These are phyloP conservation scores for Tricholoma matsutake DNA, from an alignment of 768 basidiomycete genomes.

Conservation along the genomic window DNA sequence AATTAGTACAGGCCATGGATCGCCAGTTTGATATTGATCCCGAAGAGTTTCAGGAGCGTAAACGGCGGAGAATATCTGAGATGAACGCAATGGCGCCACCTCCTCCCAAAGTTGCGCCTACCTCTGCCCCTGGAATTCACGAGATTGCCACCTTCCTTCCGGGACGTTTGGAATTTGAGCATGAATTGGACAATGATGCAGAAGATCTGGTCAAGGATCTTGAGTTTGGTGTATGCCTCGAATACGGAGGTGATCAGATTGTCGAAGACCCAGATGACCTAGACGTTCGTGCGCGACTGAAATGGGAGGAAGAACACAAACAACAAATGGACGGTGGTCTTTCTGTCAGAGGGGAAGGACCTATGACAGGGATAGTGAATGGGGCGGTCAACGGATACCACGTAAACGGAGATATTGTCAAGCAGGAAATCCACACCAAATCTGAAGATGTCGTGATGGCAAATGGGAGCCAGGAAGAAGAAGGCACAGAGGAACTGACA, in stretches of 20 bases:
- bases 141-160: constrained; percentile 93
- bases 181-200: constrained; percentile 95
- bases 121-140: constrained; percentile 88
- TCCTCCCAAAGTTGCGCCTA: constrained; percentile 71
- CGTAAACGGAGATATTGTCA: constrained; percentile 34
- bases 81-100: constrained; percentile 60
- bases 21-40: constrained; percentile 67
- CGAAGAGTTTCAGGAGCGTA: constrained; percentile 83
- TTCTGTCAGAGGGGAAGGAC: constrained; percentile 27
- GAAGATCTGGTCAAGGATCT: constrained; percentile 94
- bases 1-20: constrained; percentile 45
- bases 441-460: constrained; percentile 48
- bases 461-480: constrained; percentile 53
- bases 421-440: constrained; percentile 32
- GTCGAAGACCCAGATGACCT: constrained; percentile 75
- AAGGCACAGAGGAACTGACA: constrained; percentile 58
- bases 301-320: constrained; percentile 48
- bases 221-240: constrained; percentile 87
- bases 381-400: constrained; percentile 46
- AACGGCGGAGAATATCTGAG: constrained; percentile 82
- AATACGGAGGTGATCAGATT: constrained; percentile 82
- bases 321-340: constrained; percentile 22
- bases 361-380: constrained; percentile 40
- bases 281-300: constrained; percentile 59
- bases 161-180: constrained; percentile 97